Conservation (phyloP, 371 early-diverging fungal genomes). For the Mortierella polycephala region DNA sequence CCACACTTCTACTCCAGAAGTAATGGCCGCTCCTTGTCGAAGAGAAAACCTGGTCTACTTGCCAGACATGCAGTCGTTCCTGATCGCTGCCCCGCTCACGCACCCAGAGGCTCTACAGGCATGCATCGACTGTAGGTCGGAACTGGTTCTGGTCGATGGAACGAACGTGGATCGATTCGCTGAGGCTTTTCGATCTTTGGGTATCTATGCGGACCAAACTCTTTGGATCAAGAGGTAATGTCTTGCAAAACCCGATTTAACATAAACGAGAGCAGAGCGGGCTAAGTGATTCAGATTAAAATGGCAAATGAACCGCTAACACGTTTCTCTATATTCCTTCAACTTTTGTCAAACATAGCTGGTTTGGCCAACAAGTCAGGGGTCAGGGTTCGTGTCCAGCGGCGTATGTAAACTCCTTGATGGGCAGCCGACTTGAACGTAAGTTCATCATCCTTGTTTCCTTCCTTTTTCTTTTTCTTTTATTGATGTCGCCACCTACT, state of each 20-base stretch:
- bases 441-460: conserved; percentile 12
- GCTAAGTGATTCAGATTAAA: too few relatives aligned
- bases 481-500: background rate
- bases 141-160: conserved; percentile 39
- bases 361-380: conserved; percentile 31
- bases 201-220: conserved; percentile 26
- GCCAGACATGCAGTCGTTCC: conserved; percentile 51
- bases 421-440: conserved; percentile 45
- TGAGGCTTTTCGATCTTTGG: conserved; percentile 35
- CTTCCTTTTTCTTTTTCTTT: conserved; percentile 3
- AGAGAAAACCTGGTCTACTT: conserved; percentile 33
- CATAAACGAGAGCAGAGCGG: background rate
- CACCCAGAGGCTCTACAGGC: conserved; percentile 35
- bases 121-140: conserved; percentile 39
- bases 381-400: conserved; percentile 14
- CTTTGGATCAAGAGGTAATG: conserved; percentile 49
- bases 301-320: too few relatives aligned
- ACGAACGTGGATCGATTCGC: conserved; percentile 37
- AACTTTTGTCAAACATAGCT: background rate
- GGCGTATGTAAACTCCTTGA: conserved; percentile 16
- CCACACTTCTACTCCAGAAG: background rate
- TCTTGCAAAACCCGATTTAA: too few relatives aligned
- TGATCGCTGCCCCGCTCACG: conserved; percentile 27
- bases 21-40: conserved; percentile 7
- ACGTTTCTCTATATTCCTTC: background rate